Evolutionary conservation across 257 asterid genomes (phyloP).

Genomic region (Fraxinus americana): DNA sequence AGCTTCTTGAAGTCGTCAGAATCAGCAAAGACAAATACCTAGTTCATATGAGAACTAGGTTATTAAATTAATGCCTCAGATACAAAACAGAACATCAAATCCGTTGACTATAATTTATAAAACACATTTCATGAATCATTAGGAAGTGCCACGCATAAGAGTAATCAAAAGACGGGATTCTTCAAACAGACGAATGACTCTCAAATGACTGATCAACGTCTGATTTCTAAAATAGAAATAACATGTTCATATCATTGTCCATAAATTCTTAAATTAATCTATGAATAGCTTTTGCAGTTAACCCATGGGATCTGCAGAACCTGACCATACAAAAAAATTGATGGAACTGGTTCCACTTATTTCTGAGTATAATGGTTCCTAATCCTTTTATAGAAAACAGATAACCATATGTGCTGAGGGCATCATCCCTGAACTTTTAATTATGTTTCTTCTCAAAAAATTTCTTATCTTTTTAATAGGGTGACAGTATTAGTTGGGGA

Average conservation of each 20-base stretch:
- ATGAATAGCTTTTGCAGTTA: not conserved
- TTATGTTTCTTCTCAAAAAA: not conserved
- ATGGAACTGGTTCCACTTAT: not conserved
- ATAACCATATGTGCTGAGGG: not conserved
- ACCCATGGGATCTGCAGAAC: not conserved
- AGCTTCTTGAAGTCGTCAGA: slow-evolving; percentile 60
- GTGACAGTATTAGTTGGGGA: not conserved
- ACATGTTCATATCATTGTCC: not conserved
- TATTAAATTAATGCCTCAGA: not conserved
- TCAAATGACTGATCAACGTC: not conserved
- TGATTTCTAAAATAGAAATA: not conserved
- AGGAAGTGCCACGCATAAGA: not conserved
- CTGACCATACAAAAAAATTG: not conserved
- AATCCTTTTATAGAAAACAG: not conserved
- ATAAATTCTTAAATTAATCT: too few species aligned
- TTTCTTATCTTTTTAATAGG: not conserved
- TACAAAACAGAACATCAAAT: not conserved
- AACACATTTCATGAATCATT: not conserved
- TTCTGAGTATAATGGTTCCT: not conserved
- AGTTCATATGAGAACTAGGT: slow-evolving; percentile 27
- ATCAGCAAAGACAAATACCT: slow-evolving; percentile 86
- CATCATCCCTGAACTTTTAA: not conserved
- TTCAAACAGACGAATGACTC: not conserved
- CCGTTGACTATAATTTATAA: not conserved
- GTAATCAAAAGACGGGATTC: not conserved